Conservation (phyloP, 331 rosid species). For the Quercus lobata region DNA sequence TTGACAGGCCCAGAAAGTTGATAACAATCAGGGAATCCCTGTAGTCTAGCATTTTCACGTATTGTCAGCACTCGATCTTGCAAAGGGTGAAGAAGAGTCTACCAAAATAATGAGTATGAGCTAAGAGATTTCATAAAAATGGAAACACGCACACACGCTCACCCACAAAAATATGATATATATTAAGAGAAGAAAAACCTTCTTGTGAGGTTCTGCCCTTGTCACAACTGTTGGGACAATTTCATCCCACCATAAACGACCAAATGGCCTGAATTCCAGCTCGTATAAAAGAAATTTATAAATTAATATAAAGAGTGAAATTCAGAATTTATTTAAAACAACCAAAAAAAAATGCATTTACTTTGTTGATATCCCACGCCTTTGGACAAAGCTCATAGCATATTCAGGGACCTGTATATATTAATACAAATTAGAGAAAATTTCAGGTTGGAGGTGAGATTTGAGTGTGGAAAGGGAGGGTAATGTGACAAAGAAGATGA, state of each 20-base stretch:
- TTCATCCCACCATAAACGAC: constrained; percentile 51
- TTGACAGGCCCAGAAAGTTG: constrained; percentile 35
- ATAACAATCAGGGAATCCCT: constrained; percentile 45
- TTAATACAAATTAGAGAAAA: background rate
- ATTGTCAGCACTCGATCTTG: constrained; percentile 40
- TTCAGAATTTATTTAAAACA: background rate
- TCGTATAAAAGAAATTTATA: background rate
- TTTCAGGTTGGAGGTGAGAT: too few species aligned
- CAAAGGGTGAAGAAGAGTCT: constrained; percentile 32
- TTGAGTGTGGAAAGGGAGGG: background rate
- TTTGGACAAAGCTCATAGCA: constrained; percentile 28
- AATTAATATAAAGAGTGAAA: too few species aligned
- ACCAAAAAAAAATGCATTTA: constrained; percentile 10
- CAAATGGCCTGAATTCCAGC: constrained; percentile 31
- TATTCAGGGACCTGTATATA: constrained; percentile 53
- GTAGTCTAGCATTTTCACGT: constrained; percentile 41
- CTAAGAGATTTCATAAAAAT: background rate
- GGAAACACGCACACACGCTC: background rate
- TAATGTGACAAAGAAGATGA: background rate
- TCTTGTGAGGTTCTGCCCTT: constrained; percentile 43
- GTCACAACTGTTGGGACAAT: constrained; percentile 41
- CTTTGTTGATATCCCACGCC: constrained; percentile 32
- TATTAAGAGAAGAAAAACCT: constrained; percentile 12
- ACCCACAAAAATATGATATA: background rate
- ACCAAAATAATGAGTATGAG: background rate